These are phyloP conservation scores for Vigna radiata DNA, from an alignment of 306 rosid genomes.

Conservation along the genomic window DNA sequence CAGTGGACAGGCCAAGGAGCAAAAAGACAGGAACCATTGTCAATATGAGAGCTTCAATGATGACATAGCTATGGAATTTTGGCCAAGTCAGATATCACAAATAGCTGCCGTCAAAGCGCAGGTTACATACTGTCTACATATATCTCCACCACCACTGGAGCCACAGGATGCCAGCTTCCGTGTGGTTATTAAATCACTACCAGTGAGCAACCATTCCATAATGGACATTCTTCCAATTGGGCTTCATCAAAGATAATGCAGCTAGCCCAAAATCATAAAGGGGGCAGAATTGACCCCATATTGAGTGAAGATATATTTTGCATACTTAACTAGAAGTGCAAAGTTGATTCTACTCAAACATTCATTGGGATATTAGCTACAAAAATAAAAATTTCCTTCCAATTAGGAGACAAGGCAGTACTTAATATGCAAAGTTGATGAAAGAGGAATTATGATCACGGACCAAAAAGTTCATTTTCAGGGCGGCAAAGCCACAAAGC, in stretches of 20 bases:
- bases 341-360: slow-evolving; percentile 47
- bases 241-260: not conserved
- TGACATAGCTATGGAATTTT: no score
- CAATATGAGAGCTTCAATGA: no score
- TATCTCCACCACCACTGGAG: no score
- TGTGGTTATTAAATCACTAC: no score
- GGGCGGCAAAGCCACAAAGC: slow-evolving; percentile 37
- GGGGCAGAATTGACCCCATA: not conserved
- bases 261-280: not conserved
- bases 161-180: no score
- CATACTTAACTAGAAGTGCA: slow-evolving; percentile 58
- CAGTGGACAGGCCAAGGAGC: no score
- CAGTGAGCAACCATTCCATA: not conserved
- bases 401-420: slow-evolving; percentile 62
- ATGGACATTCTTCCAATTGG: not conserved
- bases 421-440: slow-evolving; percentile 57
- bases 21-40: no score
- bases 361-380: slow-evolving; percentile 49
- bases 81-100: no score
- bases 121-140: no score
- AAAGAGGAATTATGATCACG: slow-evolving; percentile 72
- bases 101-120: no score
- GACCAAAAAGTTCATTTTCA: slow-evolving; percentile 56
- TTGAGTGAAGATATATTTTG: slow-evolving; percentile 40
- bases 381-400: slow-evolving; percentile 65